Conservation (phyloP, 2,329 filamentous ascomycete genomes). For the Pseudocercospora crystallina region DNA sequence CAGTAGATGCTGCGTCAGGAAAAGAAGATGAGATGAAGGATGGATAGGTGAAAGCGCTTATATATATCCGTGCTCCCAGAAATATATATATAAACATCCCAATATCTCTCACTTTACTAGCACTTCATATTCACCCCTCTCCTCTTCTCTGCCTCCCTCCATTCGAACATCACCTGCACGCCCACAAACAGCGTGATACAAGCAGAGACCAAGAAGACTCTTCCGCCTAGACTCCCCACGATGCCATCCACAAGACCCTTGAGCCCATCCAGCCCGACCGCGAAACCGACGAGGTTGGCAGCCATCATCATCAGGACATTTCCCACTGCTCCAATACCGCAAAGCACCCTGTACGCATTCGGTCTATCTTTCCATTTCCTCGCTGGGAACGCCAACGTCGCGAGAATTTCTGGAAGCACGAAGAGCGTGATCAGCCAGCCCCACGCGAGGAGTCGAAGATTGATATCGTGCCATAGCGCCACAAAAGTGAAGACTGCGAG, state of each 20-base stretch:
- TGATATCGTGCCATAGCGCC: slow-evolving; percentile 96
- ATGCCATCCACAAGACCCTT: slow-evolving; percentile 74
- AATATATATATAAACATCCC: no score
- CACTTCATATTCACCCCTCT: slow-evolving; percentile 82
- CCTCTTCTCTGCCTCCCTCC: slow-evolving; percentile 79
- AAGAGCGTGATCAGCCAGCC: slow-evolving; percentile 96
- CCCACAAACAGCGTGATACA: slow-evolving; percentile 78
- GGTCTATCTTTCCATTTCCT: slow-evolving; percentile 69
- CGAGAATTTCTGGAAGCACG: slow-evolving; percentile 83
- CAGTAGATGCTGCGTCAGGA: slow-evolving; percentile 12
- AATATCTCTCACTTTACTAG: no score
- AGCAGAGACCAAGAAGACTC: slow-evolving; percentile 70
- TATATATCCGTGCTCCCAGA: no score
- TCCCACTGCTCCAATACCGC: slow-evolving; percentile 73
- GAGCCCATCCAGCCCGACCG: slow-evolving; percentile 84
- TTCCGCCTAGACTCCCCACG: slow-evolving; percentile 70
- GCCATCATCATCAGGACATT: slow-evolving; percentile 95
- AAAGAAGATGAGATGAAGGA: no score
- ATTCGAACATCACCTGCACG: slow-evolving; percentile 94
- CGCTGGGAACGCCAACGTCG: slow-evolving; percentile 69
- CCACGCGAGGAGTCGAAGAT: slow-evolving; percentile 87
- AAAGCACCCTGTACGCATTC: slow-evolving; percentile 74
- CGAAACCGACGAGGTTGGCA: slow-evolving; percentile 93
- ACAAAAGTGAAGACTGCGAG: slow-evolving; percentile 92
- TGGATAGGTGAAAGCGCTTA: no score